Evolutionary conservation across 345 rosid species (phyloP).

Genomic region (Noccaea bulbosa): DNA sequence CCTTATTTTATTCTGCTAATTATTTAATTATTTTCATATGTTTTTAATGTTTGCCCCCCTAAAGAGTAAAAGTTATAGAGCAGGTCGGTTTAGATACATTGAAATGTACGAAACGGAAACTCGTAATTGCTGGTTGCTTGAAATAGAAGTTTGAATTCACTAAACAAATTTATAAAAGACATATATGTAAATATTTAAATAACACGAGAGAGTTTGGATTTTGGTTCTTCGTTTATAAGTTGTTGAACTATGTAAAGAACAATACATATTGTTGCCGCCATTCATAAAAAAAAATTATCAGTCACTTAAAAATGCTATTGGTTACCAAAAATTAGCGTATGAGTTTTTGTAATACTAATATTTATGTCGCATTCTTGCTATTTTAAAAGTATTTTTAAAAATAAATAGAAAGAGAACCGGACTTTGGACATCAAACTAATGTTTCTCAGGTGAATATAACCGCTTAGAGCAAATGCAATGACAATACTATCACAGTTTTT

Average conservation of each 20-base stretch:
- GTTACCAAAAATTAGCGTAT: too few species aligned
- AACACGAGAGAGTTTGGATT: not conserved
- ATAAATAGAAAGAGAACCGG: too few species aligned
- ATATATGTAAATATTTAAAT: not conserved
- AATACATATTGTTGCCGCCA: not conserved
- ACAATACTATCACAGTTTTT: too few species aligned
- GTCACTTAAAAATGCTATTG: not conserved
- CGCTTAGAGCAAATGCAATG: too few species aligned
- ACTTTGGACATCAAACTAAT: too few species aligned
- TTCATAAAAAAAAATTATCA: not conserved
- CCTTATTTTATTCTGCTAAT: not conserved
- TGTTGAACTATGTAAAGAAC: not conserved
- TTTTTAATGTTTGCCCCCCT: not conserved
- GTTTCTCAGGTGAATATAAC: too few species aligned
- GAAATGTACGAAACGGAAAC: not conserved
- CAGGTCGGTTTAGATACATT: not conserved
- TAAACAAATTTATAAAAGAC: not conserved
- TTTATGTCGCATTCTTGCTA: too few species aligned
- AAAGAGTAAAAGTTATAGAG: not conserved
- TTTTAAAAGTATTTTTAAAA: too few species aligned
- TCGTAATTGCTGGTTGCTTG: constrained; percentile 8
- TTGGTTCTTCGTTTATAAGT: not conserved
- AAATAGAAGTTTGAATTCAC: constrained; percentile 20
- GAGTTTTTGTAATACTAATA: too few species aligned
- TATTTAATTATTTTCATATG: not conserved